Base-by-base conservation (phyloP, 2,329 filamentous ascomycete species). In the Claviceps sp. region DNA sequence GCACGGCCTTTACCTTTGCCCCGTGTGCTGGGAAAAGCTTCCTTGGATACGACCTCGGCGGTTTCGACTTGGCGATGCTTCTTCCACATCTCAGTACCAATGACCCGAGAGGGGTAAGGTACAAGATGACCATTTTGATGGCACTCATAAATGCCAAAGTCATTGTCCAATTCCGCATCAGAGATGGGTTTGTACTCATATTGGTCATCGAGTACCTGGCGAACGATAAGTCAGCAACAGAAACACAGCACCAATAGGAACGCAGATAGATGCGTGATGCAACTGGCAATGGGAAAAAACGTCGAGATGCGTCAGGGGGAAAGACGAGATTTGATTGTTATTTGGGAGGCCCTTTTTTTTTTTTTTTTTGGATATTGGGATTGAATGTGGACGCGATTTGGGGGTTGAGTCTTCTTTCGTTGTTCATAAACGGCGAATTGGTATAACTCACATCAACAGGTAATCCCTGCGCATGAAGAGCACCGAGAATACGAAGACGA, bases 381-480 rank as follows among this genome's bases (percentile, higher is more conserved):
- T 34, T 11, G 29, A 11, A 4, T 34, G 9, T 11, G 29, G 29
- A 34, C 29, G 29, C 29, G 29, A 9, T 11, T 34, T 11, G 9
- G 29, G 29, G 9, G 4, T 34, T 34, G 9, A 34, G 11, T 11
- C 9, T 34, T 34, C 29, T 11, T 34, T 11, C 3, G 9, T 34
- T 34, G 9, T 11, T 9, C 11, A 11, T 11, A 4, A 9, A 16
- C 8, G n/a, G 17, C 36, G 38, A 29, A 38, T 38, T 45, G 29
- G 48, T 49, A 54, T 14, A 51, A 68, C 75, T 71, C 64, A 77
- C 75, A 62, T 77, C 73, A 16, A 71, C 62, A 1, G 75, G 73
- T 16, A 77, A 64, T 14, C 65, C 62, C 51, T 68, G 71, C 50
- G 71, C 62, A 42, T 69, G 62, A 43, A 78, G 63, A 14, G 68